Evolutionary conservation across 345 rosid genomes (phyloP), one percentile per base, ranked within the genome.

Genomic region (Bruguiera gymnorhiza): DNA sequence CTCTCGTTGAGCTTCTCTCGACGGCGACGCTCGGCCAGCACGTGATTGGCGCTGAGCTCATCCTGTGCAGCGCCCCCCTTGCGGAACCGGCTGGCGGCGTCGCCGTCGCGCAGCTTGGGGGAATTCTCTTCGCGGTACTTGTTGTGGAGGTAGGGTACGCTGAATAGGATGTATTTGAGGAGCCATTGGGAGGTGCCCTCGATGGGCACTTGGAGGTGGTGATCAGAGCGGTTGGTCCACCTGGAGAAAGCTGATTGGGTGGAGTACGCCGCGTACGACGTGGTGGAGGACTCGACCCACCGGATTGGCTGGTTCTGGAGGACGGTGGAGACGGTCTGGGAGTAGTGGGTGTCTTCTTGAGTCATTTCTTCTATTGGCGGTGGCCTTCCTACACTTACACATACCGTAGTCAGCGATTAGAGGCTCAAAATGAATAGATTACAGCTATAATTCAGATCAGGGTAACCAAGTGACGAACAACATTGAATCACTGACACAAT

Each of bases 1-100:
- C 96, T 75, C 85, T 96, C 93, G 62, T 96, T 96, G 4, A 96
- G 87, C 80, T 96, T 96, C 84, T 92, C 98, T 0, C 98, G 85
- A 2, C 99, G 87, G 31, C 98, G 94, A 36, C 99, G 85, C 83
- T 96, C 98, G 0, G 99, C 98, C 24, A 90, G 82, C 31, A 90
- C 97, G 54, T 96, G 99, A 79, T 86, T 96, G 24, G 97, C 93
- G 73, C 86, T 88, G 66, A 87, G 88, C 79, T 90, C 97, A 2
- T 87, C 94, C 61, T 84, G 90, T 0, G 79, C 39, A 23, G 79
- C 72, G 54, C 26, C 23, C 58, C 83, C 79, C 48, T 80, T 87
- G 7, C 83, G 85, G 78, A 83, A 73, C 27, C 80, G 80, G 20
- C 53, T 56, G 19, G 77, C 71, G 3, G 64, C 76, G 54, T 68